Percentiles rank a stretch among this genome's conserved stretches.
phyloP scores from a whole-genome alignment of 805 yeast species.

The Yueomyces sp. region DNA sequence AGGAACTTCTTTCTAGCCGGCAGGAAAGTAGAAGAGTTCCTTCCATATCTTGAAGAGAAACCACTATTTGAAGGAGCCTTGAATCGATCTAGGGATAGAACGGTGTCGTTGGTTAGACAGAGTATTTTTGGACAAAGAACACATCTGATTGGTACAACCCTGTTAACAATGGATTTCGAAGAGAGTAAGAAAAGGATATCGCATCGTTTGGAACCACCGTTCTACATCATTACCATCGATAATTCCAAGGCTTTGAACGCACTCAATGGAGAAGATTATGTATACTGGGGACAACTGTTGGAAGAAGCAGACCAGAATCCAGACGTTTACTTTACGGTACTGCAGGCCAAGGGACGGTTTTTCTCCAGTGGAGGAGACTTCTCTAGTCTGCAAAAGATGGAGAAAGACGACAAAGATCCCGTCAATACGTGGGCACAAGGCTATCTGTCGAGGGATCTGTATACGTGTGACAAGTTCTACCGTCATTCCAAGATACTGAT shows the following conservation, averaged over 20 bases:
- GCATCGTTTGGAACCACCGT: slow-evolving; percentile 12
- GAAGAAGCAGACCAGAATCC: slow-evolving; percentile 50
- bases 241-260: slow-evolving; percentile 55
- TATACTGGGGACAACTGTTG: slow-evolving; percentile 41
- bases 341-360: slow-evolving; percentile 59
- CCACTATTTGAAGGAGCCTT: no score
- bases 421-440: slow-evolving; percentile 28
- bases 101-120: no score
- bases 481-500: slow-evolving; percentile 59
- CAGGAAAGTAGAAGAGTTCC: no score
- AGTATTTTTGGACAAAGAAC: no score
- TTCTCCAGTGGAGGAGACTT: slow-evolving; percentile 75
- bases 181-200: background rate
- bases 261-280: slow-evolving; percentile 49
- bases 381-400: slow-evolving; percentile 2
- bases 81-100: no score
- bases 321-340: slow-evolving; percentile 47
- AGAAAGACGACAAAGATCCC: slow-evolving; percentile 1
- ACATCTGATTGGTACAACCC: no score
- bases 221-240: slow-evolving; percentile 53
- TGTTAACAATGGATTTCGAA: background rate
- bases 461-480: slow-evolving; percentile 49
- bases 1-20: no score
- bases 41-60: no score
- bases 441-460: slow-evolving; percentile 49